These are phyloP conservation scores for Geotrichum siamense DNA, from an alignment of 1,139 yeast genomes.

Conservation along the genomic window DNA sequence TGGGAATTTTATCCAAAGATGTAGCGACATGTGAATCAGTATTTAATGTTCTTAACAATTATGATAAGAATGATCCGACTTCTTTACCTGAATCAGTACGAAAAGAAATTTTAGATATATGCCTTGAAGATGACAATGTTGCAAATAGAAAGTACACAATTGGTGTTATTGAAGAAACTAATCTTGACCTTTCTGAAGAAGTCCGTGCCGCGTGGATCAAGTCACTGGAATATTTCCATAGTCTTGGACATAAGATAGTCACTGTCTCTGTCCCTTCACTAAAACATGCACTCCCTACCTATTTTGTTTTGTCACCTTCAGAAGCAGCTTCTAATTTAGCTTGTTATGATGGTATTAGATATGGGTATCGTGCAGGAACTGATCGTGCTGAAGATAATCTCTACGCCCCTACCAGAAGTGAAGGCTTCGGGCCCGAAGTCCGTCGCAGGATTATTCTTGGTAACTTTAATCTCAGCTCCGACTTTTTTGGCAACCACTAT, in stretches of 20 bases:
- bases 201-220: constrained; percentile 45
- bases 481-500: constrained; percentile 70
- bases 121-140: constrained; percentile 19
- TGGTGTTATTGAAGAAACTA: constrained; percentile 68
- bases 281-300: constrained; percentile 64
- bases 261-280: constrained; percentile 66
- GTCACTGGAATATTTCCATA: constrained; percentile 40
- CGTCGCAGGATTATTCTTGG: constrained; percentile 78
- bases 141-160: constrained; percentile 37
- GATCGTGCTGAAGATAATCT: constrained; percentile 37
- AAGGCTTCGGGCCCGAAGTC: constrained; percentile 74
- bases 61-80: constrained; percentile 79
- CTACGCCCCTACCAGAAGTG: constrained; percentile 53
- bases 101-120: constrained; percentile 17
- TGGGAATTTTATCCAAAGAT: constrained; percentile 64
- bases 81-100: constrained; percentile 40
- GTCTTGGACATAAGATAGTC: constrained; percentile 49
- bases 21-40: constrained; percentile 43
- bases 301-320: constrained; percentile 82
- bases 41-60: constrained; percentile 48
- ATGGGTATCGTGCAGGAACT: constrained; percentile 50
- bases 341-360: constrained; percentile 83
- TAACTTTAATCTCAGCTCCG: constrained; percentile 72
- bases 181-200: constrained; percentile 48
- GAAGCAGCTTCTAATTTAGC: constrained; percentile 92